Base-by-base conservation (phyloP, 2,329 filamentous ascomycete genomes). In the Dactylellina cionopaga region DNA sequence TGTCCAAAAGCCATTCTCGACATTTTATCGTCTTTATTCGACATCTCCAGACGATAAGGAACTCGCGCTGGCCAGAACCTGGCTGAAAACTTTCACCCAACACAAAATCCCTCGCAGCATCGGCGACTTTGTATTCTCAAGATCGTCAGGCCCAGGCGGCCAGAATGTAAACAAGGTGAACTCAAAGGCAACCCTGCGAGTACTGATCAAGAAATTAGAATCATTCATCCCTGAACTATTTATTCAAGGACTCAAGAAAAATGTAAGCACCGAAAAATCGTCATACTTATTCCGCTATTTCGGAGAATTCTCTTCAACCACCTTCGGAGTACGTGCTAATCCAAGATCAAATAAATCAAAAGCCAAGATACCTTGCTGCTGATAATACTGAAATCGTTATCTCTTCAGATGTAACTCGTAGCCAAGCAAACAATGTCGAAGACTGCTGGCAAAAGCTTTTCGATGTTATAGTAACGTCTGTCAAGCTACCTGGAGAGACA, bases 101-200 rank as follows among this genome's bases (percentile, higher is more conserved):
- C 22, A 58, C n/a, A 71, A 43, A 17, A 35, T 27, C 27, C 64
- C 51, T 22, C 43, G 33, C 5, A 39, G 22, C 24, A 58, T 71
- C 5, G 58, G 58, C 6, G 44, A 27, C 7, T 10, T 64, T 22
- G 52, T 43, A 19, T 64, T 52, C 43, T 71, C 66, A 6, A 35
- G 66, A 24, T 71, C 58, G 10, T 51, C 58, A n/a, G 66, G 66
- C 10, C 66, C 66, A 9, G 66, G 66, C 19, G 66, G 66, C 15
- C 66, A 71, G 44, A 71, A 71, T 19, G 66, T 71, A 35, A 71
- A 71, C 25, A 71, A 71, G 13, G 31, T 54, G 15, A 64, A 59
- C 37, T 33, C 66, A 15, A 71, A 71, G 31, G 66, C 66, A 19
- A 71, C 66, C 2, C 31, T 71, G 10, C 51, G 66, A n/a, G 35